Evolutionary conservation across 1,284 basidiomycete species (phyloP), one percentile per base, ranked within the genome.

Genomic region (Boletus calvinii): DNA sequence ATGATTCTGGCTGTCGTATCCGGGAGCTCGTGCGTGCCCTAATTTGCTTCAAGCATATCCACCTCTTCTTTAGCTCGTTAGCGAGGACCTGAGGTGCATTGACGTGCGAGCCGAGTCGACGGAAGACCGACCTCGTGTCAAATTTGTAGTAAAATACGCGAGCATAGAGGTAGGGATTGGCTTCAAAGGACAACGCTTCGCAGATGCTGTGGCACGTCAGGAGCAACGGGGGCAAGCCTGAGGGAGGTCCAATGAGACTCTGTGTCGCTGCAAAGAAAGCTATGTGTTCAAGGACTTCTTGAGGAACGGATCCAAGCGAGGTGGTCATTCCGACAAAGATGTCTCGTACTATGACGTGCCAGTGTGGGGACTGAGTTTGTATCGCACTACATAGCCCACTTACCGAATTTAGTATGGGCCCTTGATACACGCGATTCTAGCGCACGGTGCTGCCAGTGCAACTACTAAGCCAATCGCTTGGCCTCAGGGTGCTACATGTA

Each of bases 231-330:
- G 81, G 63, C 18, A 84, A 67, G 18, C 65, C 64, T 0, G 74
- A 70, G 24, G 83, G 77, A 10, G 77, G 76, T n/a, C 85, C 83
- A 29, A 83, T 75, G 35, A 80, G 74, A 35, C 68, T 63, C 13
- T 77, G 65, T 20, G 80, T 76, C 35, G 74, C 74, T 54, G 77
- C 64, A 57, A 78, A 77, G 61, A 78, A 79, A 6, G 83, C 86
- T 59, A 93, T 84, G 50, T 80, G 75, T 56, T 86, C 80, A 38
- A 92, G 76, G 54, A 92, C 75, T 67, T 91, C 87, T 58, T 77
- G 76, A 30, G 90, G 90, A 47, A 69, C 46, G 8, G 54, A 64
- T 36, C 18, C 43, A 43, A 92, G 63, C 13, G 53, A 53, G 11
- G 48, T 26, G 31, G 53, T 38, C 66, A 66, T 69, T 11, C 51